Evolutionary conservation across 306 rosid genomes (phyloP).

Genomic region (Calophaca sinica): DNA sequence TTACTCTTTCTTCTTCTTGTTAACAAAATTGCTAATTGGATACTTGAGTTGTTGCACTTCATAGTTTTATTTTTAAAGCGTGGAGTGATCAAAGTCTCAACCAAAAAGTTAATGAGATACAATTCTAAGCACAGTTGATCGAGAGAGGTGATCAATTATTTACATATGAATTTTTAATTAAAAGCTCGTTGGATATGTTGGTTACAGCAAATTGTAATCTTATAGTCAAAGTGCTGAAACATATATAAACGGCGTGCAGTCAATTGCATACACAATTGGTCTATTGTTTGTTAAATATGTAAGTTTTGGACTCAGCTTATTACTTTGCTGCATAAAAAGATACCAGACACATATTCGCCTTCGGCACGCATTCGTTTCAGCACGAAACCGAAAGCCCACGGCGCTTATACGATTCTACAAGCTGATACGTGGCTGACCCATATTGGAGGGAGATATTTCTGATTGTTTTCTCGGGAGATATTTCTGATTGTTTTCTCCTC

Average conservation of each 20-base stretch:
- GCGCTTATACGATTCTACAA: not conserved
- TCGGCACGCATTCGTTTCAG: slow-evolving; percentile 59
- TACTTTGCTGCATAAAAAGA: too few relatives aligned
- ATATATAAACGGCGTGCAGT: slow-evolving; percentile 28
- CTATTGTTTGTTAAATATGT: slow-evolving; percentile 27
- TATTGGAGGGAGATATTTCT: not conserved
- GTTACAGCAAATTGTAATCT: slow-evolving; percentile 42
- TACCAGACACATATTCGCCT: not conserved
- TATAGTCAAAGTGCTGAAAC: slow-evolving; percentile 30
- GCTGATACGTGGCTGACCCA: slow-evolving; percentile 38
- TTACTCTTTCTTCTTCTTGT: slow-evolving; percentile 44
- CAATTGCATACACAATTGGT: slow-evolving; percentile 36
- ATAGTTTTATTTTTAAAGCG: slow-evolving; percentile 30
- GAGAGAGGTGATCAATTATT: slow-evolving; percentile 20
- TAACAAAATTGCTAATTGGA: slow-evolving; percentile 54
- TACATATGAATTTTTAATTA: not conserved
- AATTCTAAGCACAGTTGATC: slow-evolving; percentile 12
- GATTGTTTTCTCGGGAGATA: not conserved
- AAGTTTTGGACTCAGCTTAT: not conserved
- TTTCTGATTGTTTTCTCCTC: not conserved
- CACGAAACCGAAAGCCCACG: slow-evolving; percentile 52
- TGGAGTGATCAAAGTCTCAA: slow-evolving; percentile 43
- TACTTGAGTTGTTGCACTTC: slow-evolving; percentile 30
- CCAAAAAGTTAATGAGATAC: slow-evolving; percentile 37
- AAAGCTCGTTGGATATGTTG: slow-evolving; percentile 10